Base-by-base conservation (phyloP, 305 asterid species). In the Coffea humblotiana region DNA sequence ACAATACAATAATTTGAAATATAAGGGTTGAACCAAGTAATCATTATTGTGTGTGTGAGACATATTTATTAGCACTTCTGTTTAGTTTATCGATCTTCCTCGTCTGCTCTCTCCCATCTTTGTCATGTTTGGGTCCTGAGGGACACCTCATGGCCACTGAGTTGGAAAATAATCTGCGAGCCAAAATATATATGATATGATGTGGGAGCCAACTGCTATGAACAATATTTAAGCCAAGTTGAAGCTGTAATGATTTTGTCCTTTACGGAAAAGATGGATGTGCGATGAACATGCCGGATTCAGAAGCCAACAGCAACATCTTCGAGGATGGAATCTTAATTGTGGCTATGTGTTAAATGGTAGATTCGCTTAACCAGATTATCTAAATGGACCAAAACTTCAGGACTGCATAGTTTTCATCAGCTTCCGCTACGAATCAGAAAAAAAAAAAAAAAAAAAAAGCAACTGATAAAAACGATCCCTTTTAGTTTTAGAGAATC, bases 231-330 rank as follows among this genome's bases (percentile, higher is more conserved):
- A 67, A 51, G 29, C 48, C 68, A 68, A 37, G 37, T 51, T 35
- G 69, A n/a, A 37, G 65, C 7, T 77, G 47, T 37, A 68, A 77
- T 68, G 21, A 52, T 77, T 68, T 77, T 67, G 80, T 77, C 75
- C 23, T 21, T 29, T 68, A 12, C 51, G n/a, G 23, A 70, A 70
- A 45, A 43, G 51, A 66, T 12, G 65, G 35, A 65, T 65, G 6
- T 8, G 11, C 37, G 48, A 45, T 15, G 45, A 63, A 18, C 61
- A 45, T 76, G 61, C 37, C 61, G n/a, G 60, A n/a, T 63, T 15
- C 71, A 60, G 43, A 75, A 60, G 78, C 58, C 68, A 63, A 10
- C 9, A 11, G 6, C 6, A 25, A 27, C 18, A 25, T 63, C 15
- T 11, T 63, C 29, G 15, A 63, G 68, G 68, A 10, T 63, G 3